These are phyloP conservation scores for Trametes sp. DNA, from an alignment of 1,284 basidiomycete genomes.

Conservation along the genomic window DNA sequence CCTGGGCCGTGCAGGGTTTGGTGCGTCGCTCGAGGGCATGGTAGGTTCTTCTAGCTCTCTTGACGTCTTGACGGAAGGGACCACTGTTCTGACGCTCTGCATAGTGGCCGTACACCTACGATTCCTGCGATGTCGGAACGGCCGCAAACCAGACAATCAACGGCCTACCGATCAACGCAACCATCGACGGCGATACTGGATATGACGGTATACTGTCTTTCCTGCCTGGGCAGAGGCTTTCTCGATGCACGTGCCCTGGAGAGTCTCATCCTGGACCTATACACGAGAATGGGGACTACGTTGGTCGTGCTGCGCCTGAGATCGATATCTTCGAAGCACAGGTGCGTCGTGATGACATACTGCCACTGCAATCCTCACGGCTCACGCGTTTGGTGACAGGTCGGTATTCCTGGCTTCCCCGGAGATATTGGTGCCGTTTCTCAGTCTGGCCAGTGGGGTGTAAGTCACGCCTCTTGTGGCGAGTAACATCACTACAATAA, in stretches of 20 bases:
- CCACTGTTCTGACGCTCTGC: conserved; percentile 2
- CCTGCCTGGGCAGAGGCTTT: conserved; percentile 79
- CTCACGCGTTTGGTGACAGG: conserved; percentile 33
- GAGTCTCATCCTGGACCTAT: conserved; percentile 85
- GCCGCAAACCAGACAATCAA: conserved; percentile 54
- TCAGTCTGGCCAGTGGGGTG: conserved; percentile 55
- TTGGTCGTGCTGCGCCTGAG: conserved; percentile 84
- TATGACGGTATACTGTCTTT: conserved; percentile 56
- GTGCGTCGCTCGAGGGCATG: conserved; percentile 64
- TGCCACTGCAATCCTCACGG: neutral
- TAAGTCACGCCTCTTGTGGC: conserved; percentile 11
- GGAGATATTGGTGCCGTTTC: conserved; percentile 47
- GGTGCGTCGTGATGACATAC: conserved; percentile 22
- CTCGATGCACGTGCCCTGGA: conserved; percentile 83
- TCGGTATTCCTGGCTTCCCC: conserved; percentile 4
- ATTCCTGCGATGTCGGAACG: conserved; percentile 65
- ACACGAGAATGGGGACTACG: conserved; percentile 58
- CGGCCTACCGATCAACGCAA: conserved; percentile 48
- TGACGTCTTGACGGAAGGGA: neutral
- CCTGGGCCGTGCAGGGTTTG: conserved; percentile 65
- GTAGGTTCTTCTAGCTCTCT: too few species aligned
- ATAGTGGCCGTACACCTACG: conserved; percentile 64
- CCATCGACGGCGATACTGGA: conserved; percentile 45
- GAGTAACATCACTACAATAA: conserved; percentile 18
- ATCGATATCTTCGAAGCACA: conserved; percentile 79